phyloP scores from a whole-genome alignment of 1,284 basidiomycete genomes.

The Xerocomus tenax region DNA sequence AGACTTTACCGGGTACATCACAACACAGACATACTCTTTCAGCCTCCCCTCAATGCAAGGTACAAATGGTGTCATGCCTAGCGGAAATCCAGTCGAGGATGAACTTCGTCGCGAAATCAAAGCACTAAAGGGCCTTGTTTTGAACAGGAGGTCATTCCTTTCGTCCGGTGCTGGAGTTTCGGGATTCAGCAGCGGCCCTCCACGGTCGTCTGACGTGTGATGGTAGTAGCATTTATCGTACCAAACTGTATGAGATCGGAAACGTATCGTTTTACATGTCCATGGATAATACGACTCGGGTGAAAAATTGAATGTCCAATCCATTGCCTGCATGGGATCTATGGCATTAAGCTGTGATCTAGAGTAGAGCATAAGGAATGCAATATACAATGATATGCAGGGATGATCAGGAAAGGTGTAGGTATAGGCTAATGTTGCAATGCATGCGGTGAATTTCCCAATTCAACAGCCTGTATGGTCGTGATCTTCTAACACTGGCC shows the following conservation, averaged over 20 bases:
- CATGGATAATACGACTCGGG: neutral
- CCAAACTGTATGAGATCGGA: neutral
- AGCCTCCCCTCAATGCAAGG: constrained; percentile 16
- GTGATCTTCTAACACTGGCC: constrained; percentile 22
- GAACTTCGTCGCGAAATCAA: constrained; percentile 46
- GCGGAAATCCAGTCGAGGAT: constrained; percentile 29
- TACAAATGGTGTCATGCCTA: constrained; percentile 1
- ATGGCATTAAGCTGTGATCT: neutral
- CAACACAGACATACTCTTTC: constrained; percentile 40
- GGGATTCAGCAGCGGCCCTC: constrained; percentile 7
- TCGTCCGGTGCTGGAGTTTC: constrained; percentile 7
- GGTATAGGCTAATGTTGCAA: neutral
- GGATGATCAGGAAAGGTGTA: neutral
- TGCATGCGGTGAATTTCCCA: neutral
- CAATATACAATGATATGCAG: constrained; percentile 1
- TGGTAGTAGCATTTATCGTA: neutral
- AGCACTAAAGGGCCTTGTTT: constrained; percentile 47
- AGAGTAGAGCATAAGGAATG: neutral
- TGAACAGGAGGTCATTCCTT: constrained; percentile 37
- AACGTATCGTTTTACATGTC: neutral
- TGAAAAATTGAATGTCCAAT: neutral
- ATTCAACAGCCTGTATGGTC: neutral
- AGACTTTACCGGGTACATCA: constrained; percentile 48
- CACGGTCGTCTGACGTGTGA: neutral
- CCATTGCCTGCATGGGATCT: neutral